A percentile compares a stretch with the other conserved stretches of the same genome.
phyloP scores from a whole-genome alignment of 495 filamentous ascomycete species.

The Penicillium nucicola region DNA sequence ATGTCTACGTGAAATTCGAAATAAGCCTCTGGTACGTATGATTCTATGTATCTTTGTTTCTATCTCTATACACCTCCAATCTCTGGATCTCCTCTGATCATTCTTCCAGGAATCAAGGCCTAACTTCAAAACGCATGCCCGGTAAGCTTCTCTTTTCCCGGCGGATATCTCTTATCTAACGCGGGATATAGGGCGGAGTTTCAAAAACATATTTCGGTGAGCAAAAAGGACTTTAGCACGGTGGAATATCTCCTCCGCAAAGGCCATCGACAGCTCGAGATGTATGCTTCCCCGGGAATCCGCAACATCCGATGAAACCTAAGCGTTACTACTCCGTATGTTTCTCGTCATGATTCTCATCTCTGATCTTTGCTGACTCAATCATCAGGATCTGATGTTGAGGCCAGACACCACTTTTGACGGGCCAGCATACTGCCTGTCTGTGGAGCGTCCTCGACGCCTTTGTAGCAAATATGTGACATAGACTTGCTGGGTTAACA shows the following conservation, averaged over 20 bases:
- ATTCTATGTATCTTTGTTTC: too few species aligned
- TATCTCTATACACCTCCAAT: too few species aligned
- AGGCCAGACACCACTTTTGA: too few species aligned
- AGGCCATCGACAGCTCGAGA: slow-evolving; percentile 80
- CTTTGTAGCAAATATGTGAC: too few species aligned
- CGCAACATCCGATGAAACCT: slow-evolving; percentile 61
- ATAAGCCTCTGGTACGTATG: slow-evolving; percentile 81
- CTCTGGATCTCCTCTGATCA: slow-evolving; percentile 3
- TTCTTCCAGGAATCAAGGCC: slow-evolving; percentile 40
- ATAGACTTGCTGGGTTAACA: too few species aligned
- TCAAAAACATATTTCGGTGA: slow-evolving; percentile 60
- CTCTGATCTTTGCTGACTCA: not conserved
- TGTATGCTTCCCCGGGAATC: slow-evolving; percentile 78
- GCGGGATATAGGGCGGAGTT: slow-evolving; percentile 65
- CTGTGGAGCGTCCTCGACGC: too few species aligned
- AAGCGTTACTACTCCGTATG: not conserved
- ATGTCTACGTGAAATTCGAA: slow-evolving; percentile 74
- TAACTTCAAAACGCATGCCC: slow-evolving; percentile 55
- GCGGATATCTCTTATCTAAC: not conserved
- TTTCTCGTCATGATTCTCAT: slow-evolving; percentile 8
- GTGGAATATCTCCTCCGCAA: slow-evolving; percentile 88
- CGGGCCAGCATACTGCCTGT: too few species aligned
- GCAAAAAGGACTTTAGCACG: slow-evolving; percentile 84
- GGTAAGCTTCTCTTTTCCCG: slow-evolving; percentile 36
- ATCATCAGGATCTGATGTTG: too few species aligned